Percentiles rank a stretch among this genome's conserved stretches.
Evolutionary conservation across 768 basidiomycete genomes (phyloP).

Genomic region (Tephrocybe rancida): DNA sequence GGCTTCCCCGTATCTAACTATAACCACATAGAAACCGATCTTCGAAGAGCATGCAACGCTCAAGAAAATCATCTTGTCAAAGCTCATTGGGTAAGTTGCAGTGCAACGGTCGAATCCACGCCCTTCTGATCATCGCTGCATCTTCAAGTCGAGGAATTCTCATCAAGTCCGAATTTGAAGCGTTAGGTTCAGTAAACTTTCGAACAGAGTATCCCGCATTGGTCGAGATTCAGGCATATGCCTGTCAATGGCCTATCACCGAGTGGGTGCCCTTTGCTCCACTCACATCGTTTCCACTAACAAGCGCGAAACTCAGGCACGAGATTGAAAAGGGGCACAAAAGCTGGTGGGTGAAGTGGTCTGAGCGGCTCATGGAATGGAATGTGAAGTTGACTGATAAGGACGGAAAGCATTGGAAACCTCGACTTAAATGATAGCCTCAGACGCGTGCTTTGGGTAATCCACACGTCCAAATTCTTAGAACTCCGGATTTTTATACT

Average conservation of each 20-base stretch:
- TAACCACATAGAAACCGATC: neutral
- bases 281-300: neutral
- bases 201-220: neutral
- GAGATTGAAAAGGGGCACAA: neutral
- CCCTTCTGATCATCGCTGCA: neutral
- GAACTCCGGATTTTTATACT: too few species aligned
- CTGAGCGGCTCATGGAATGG: neutral
- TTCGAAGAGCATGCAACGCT: neutral
- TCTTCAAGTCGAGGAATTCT: neutral
- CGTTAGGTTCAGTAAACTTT: neutral
- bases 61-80: neutral
- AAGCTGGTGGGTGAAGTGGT: neutral
- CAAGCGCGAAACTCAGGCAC: neutral
- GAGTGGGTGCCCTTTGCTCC: neutral
- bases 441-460: too few species aligned
- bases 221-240: neutral
- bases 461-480: too few species aligned
- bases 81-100: neutral
- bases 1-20: neutral
- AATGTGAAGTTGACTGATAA: neutral
- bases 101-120: neutral
- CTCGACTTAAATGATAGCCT: too few species aligned
- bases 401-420: neutral
- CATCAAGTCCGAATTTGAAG: neutral
- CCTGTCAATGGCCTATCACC: conserved; percentile 2